These are phyloP conservation scores for Bassia scoparia DNA, from an alignment of 148 eudicot species.

Conservation along the genomic window DNA sequence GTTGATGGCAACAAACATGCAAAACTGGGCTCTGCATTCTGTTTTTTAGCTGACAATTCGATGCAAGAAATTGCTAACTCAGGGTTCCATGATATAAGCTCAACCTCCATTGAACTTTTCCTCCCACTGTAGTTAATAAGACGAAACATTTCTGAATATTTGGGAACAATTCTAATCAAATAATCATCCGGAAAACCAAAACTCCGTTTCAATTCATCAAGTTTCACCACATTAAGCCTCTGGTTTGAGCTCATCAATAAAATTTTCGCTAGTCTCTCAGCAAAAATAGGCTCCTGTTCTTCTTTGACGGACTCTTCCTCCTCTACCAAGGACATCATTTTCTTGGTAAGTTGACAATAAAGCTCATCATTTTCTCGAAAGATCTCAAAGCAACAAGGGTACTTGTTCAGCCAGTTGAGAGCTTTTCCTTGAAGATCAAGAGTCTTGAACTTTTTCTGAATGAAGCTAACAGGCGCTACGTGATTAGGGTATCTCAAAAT, in stretches of 20 bases:
- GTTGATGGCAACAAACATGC: slow-evolving; percentile 65
- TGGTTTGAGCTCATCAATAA: slow-evolving; percentile 73
- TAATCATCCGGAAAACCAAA: slow-evolving; percentile 93
- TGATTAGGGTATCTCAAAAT: slow-evolving; percentile 65
- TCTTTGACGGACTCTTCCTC: slow-evolving; percentile 72
- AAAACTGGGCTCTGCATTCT: slow-evolving; percentile 52
- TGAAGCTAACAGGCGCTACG: slow-evolving; percentile 48
- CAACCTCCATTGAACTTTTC: slow-evolving; percentile 77
- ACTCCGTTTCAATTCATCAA: slow-evolving; percentile 71
- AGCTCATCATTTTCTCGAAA: slow-evolving; percentile 46
- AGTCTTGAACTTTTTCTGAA: slow-evolving; percentile 89
- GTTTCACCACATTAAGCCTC: slow-evolving; percentile 65
- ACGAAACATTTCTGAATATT: slow-evolving; percentile 68
- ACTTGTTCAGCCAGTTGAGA: slow-evolving; percentile 86
- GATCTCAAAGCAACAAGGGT: slow-evolving; percentile 92
- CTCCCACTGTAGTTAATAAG: slow-evolving; percentile 75
- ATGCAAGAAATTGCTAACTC: slow-evolving; percentile 65
- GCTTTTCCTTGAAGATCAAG: slow-evolving; percentile 92
- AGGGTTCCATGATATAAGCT: slow-evolving; percentile 68
- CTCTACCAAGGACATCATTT: slow-evolving; percentile 68
- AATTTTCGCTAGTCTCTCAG: slow-evolving; percentile 66
- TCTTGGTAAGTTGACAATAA: slow-evolving; percentile 65
- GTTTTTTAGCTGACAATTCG: slow-evolving; percentile 44
- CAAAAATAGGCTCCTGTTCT: slow-evolving; percentile 56
- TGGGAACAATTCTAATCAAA: slow-evolving; percentile 70